These are phyloP conservation scores for Beauveria medogensis DNA, from an alignment of 2,329 filamentous ascomycete species.

Conservation along the genomic window DNA sequence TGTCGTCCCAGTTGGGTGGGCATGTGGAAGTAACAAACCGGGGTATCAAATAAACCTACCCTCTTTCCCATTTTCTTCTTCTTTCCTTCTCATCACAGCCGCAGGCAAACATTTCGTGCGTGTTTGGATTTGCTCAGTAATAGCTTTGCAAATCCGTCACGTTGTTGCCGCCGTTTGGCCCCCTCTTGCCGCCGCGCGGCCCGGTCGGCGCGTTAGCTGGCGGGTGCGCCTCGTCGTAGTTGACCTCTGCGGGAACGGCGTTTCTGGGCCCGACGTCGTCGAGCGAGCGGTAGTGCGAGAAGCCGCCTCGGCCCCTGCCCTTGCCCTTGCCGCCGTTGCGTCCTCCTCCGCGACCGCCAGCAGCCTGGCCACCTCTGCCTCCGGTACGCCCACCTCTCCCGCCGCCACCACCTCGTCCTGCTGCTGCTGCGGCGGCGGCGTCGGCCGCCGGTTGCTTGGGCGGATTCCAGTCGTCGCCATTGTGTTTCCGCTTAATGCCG, in stretches of 20 bases:
- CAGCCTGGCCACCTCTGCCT: slow-evolving; percentile 26
- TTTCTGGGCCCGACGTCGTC: slow-evolving; percentile 53
- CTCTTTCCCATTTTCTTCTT: background rate
- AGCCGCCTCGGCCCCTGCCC: slow-evolving; percentile 39
- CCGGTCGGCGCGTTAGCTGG: slow-evolving; percentile 18
- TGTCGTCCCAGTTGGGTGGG: too few relatives aligned
- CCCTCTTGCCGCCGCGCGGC: slow-evolving; percentile 12
- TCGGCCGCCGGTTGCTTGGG: slow-evolving; percentile 19
- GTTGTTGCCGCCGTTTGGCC: slow-evolving; percentile 10
- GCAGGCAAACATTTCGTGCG: background rate
- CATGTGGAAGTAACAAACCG: too few relatives aligned
- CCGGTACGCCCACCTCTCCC: slow-evolving; percentile 17
- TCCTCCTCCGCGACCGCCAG: slow-evolving; percentile 22
- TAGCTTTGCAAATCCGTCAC: slow-evolving; percentile 32
- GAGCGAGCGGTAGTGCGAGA: slow-evolving; percentile 54
- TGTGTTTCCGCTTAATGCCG: slow-evolving; percentile 44
- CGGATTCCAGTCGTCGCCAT: slow-evolving; percentile 37
- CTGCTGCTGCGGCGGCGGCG: background rate
- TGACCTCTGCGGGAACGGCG: slow-evolving; percentile 34
- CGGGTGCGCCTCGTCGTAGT: slow-evolving; percentile 37
- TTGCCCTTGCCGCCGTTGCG: slow-evolving; percentile 30
- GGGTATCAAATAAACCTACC: background rate
- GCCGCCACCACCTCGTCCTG: slow-evolving; percentile 21
- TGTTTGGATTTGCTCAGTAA: slow-evolving; percentile 23
- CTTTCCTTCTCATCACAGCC: background rate